Conservation (phyloP, 805 yeast genomes). For the Ogataea corticis region DNA sequence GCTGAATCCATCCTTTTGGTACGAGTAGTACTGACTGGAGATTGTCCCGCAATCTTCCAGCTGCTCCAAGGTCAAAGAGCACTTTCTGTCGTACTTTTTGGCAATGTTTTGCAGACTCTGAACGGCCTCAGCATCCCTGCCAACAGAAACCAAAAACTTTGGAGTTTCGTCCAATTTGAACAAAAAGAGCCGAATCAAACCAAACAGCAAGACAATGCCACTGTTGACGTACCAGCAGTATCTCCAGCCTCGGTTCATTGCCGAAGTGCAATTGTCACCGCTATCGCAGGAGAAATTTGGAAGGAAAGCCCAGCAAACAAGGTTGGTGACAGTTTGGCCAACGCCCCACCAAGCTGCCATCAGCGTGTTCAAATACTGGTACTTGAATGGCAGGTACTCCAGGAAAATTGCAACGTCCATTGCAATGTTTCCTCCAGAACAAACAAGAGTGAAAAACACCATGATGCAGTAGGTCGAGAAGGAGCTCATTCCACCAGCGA, state of each 20-base stretch:
- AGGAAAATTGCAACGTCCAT: slow-evolving; percentile 49
- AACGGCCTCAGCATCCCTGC: slow-evolving; percentile 46
- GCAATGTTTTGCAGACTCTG: slow-evolving; percentile 43
- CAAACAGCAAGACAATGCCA: slow-evolving; percentile 44
- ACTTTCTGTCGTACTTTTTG: slow-evolving; percentile 38
- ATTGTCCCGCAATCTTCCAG: slow-evolving; percentile 40
- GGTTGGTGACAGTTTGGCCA: slow-evolving; percentile 49
- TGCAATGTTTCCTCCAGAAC: slow-evolving; percentile 54
- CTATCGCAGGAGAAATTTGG: slow-evolving; percentile 45
- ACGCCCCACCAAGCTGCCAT: slow-evolving; percentile 60
- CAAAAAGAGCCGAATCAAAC: slow-evolving; percentile 44
- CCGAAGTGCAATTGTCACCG: slow-evolving; percentile 40
- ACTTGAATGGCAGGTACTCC: slow-evolving; percentile 48
- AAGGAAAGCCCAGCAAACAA: slow-evolving; percentile 51
- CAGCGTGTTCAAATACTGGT: slow-evolving; percentile 49
- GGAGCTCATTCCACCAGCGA: slow-evolving; percentile 48
- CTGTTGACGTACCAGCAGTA: slow-evolving; percentile 51
- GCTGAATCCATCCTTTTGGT: slow-evolving; percentile 6
- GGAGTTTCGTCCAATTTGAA: slow-evolving; percentile 42
- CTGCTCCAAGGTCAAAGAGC: slow-evolving; percentile 42
- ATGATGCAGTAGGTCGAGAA: slow-evolving; percentile 48
- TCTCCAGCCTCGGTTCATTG: slow-evolving; percentile 55
- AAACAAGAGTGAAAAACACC: slow-evolving; percentile 40
- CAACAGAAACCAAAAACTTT: slow-evolving; percentile 32
- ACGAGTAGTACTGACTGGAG: slow-evolving; percentile 4